These are phyloP conservation scores for Fusarium pseudonygamai DNA, from an alignment of 2,329 filamentous ascomycete genomes.

Conservation along the genomic window DNA sequence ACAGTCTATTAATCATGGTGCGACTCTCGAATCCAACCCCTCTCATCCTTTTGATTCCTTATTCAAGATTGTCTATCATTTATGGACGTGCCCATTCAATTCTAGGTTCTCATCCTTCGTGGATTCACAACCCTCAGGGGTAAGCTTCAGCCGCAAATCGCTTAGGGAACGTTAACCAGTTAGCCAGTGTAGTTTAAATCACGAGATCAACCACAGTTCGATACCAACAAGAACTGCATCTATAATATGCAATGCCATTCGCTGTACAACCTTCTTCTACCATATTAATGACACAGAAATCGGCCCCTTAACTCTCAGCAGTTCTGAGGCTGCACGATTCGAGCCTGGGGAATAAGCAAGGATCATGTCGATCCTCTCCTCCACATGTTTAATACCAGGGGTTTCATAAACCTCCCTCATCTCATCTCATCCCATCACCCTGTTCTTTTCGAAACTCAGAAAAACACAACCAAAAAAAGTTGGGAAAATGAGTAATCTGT, in stretches of 20 bases:
- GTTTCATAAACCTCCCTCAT: conserved; percentile 4
- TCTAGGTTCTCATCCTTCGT: conserved; percentile 14
- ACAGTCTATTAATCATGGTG: conserved; percentile 17
- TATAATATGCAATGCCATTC: not conserved
- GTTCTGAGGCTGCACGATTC: not conserved
- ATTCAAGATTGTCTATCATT: not conserved
- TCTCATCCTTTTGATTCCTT: not conserved
- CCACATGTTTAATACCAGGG: conserved; percentile 23
- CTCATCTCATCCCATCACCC: conserved; percentile 3
- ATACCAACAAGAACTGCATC: too few species aligned
- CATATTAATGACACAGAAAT: not conserved
- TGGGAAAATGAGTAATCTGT: conserved; percentile 6
- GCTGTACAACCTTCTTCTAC: not conserved
- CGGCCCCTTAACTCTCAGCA: too few species aligned
- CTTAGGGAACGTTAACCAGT: not conserved
- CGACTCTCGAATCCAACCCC: conserved; percentile 6
- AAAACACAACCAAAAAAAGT: not conserved
- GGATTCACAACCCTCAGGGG: conserved; percentile 5
- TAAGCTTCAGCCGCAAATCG: conserved; percentile 26
- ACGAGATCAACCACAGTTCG: not conserved
- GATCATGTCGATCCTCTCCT: conserved; percentile 31
- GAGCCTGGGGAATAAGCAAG: conserved; percentile 27
- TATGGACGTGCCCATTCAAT: not conserved
- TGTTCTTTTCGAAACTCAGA: not conserved
- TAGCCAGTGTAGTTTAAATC: not conserved